Evolutionary conservation across 148 eudicot species (phyloP), one percentile per base, ranked within the genome.

Genomic region (Rhododendron williamsianum): DNA sequence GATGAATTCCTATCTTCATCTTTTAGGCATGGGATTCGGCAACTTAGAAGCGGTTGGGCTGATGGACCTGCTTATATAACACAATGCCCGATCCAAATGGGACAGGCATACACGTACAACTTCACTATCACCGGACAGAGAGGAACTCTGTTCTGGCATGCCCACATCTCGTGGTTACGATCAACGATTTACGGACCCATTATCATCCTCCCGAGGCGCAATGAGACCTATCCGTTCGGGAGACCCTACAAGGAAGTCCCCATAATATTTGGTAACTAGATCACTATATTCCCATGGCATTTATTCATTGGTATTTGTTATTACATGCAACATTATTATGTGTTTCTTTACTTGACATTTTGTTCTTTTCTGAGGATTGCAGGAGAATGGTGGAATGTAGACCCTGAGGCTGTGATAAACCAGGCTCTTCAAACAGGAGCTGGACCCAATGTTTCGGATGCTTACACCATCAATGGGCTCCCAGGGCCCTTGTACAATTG

Each of bases 371-470:
- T 13, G 21, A 48, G 51, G 77, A 71, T 45, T 49, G 3, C 79
- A 83, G 85, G 85, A 72, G 85, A 72, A 51, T 83, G 85, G 85
- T 83, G 85, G 85, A 72, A 83, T 71, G 85, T 33, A 48, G 85
- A 83, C 30, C 65, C 85, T 16, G 85, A 83, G 65, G 85, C 78
- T 46, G 85, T 83, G 36, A 83, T 83, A 1, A 83, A 41, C 21
- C 85, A 83, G 65, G 78, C 85, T 30, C 78, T 83, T 15, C 85
- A 83, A 72, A 83, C 85, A 25, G 85, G 85, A 18, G 85, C 18
- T 48, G 78, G 27, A 27, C 78, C 85, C 13, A 83, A 83, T 45
- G 85, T 83, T 71, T 83, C 85, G 8, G 85, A 83, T 71, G 85
- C 85, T 3, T 83, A 71, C 63, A 83, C 85, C 79, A 83, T 83